These are phyloP conservation scores for Lotmaria passim DNA, from an alignment of 208 protist genomes.

Conservation along the genomic window DNA sequence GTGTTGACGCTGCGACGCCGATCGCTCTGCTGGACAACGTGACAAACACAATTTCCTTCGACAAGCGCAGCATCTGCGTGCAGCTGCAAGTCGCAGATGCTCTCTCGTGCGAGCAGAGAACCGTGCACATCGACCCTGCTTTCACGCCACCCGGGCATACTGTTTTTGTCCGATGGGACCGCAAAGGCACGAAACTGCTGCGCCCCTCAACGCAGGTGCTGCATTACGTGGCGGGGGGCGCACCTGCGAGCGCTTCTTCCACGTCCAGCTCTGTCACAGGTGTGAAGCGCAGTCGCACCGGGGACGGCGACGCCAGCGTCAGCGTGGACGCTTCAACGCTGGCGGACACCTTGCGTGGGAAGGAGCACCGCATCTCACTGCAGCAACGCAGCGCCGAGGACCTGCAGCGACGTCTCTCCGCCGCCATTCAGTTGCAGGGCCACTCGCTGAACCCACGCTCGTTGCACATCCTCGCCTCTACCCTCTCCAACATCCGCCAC, in stretches of 20 bases:
- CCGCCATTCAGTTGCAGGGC: neutral
- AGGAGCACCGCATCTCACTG: constrained; percentile 10
- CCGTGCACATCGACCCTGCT: constrained; percentile 29
- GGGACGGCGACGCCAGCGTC: neutral
- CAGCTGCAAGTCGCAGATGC: constrained; percentile 22
- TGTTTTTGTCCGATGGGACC: constrained; percentile 66
- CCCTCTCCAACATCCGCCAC: constrained; percentile 43
- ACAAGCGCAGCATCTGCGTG: constrained; percentile 31
- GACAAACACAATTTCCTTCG: constrained; percentile 29
- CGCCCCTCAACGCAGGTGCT: constrained; percentile 40
- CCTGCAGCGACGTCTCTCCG: constrained; percentile 27
- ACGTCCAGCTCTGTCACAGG: neutral
- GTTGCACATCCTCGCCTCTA: constrained; percentile 38
- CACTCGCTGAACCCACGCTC: constrained; percentile 11
- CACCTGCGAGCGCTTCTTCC: neutral
- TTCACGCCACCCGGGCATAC: constrained; percentile 39
- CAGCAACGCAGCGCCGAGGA: constrained; percentile 34
- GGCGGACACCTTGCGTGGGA: constrained; percentile 13
- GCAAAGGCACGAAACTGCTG: constrained; percentile 43
- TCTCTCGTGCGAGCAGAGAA: neutral
- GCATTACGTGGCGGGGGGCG: constrained; percentile 39
- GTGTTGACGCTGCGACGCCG: constrained; percentile 39
- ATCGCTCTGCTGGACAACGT: constrained; percentile 45
- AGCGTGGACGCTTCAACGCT: constrained; percentile 24
- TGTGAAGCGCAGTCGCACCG: constrained; percentile 27